Base-by-base conservation (phyloP, 331 rosid species). In the Rhamnella rubrinervis region DNA sequence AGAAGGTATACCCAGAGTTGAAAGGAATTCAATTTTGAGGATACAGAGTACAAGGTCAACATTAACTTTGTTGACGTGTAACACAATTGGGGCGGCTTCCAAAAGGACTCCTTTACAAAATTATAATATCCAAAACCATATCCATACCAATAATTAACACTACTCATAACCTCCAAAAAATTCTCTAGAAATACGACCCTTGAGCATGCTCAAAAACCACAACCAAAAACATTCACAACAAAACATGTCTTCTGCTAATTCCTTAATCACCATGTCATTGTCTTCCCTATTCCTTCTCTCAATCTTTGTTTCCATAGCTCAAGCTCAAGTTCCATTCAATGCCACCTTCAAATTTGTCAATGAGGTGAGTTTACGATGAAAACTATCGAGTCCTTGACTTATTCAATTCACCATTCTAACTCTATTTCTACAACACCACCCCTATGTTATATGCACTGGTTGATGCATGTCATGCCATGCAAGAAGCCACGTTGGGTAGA, bases 391-490 rank as follows among this genome's bases (percentile, higher is more conserved):
- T 55, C 11, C 40, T 46, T 12, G 21, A 68, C 23, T 50, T 72
- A 55, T 79, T 18, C 69, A 53, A 26, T 4, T 37, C 44, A 4
- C 84, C 80, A 8, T 75, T 70, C 55, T 73, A 67, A 4, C 80
- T 75, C 26, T 51, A 38, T n/a, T 80, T 75, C 66, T 80, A 74
- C 73, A 74, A 74, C 70, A 79, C 83, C 73, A 79, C 83, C 6
- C 83, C 65, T 64, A 73, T n/a, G n/a, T n/a, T n/a, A n/a, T n/a
- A n/a, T n/a, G n/a, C n/a, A n/a, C n/a, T n/a, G n/a, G n/a, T n/a
- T n/a, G n/a, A n/a, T n/a, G n/a, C n/a, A n/a, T n/a, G n/a, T n/a
- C n/a, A n/a, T n/a, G n/a, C n/a, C n/a, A n/a, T n/a, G n/a, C n/a
- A n/a, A n/a, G n/a, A n/a, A n/a, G n/a, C n/a, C n/a, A n/a, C n/a